Evolutionary conservation across 2,329 filamentous ascomycete genomes (phyloP).

Genomic region (Colletotrichum tropicale): DNA sequence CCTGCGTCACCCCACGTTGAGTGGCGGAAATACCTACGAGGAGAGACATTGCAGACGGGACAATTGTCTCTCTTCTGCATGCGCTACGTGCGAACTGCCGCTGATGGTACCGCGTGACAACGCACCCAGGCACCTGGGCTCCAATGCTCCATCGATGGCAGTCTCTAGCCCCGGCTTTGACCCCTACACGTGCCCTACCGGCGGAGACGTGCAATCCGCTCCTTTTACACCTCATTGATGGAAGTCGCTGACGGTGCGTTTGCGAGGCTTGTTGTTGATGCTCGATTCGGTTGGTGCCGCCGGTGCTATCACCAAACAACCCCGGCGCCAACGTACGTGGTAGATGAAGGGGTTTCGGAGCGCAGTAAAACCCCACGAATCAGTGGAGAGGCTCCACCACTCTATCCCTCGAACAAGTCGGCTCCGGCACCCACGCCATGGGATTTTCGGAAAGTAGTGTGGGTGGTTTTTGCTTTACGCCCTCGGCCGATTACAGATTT

Average conservation of each 20-base stretch:
- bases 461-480: not conserved
- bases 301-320: not conserved
- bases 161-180: not conserved
- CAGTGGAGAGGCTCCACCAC: constrained; percentile 2
- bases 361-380: constrained; percentile 13
- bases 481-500: not conserved
- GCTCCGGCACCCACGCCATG: not conserved
- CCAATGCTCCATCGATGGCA: not conserved
- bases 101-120: not conserved
- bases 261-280: not conserved
- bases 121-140: not conserved
- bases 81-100: not conserved
- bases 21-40: constrained; percentile 3
- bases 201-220: not conserved
- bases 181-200: not conserved
- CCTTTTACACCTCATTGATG: constrained; percentile 1
- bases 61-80: not conserved
- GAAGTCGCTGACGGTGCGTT: not conserved
- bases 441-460: not conserved
- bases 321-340: not conserved
- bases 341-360: constrained; percentile 14
- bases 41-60: not conserved
- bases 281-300: constrained; percentile 3
- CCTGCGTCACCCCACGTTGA: not conserved
- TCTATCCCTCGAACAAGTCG: not conserved